These are phyloP conservation scores for Papilionanthe hybrid DNA, from an alignment of 116 monocot genomes.

Conservation along the genomic window DNA sequence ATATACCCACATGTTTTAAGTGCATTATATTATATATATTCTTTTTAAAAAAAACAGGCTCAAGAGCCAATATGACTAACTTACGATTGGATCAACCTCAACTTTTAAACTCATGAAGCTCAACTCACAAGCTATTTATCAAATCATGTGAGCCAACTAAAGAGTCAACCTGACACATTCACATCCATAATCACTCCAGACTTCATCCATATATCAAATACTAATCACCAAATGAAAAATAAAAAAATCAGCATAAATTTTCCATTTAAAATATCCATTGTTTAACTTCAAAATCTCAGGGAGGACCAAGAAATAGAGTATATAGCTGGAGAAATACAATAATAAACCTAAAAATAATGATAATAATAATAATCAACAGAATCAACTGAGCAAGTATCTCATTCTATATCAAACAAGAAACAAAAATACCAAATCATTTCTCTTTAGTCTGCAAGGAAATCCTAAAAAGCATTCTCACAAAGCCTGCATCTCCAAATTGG, in stretches of 20 bases:
- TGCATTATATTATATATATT: no score
- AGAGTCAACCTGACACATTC: no score
- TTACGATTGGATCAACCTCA: no score
- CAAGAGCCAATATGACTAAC: no score
- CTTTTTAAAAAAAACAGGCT: no score
- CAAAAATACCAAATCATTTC: neutral
- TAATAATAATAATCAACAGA: neutral
- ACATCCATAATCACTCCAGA: no score
- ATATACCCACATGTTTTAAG: no score
- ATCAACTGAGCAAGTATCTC: neutral
- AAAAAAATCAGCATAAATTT: neutral
- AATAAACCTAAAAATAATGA: neutral
- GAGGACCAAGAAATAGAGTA: neutral
- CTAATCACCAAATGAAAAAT: no score
- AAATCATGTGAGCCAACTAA: no score
- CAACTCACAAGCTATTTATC: no score
- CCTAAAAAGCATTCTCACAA: constrained; percentile 11
- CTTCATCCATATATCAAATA: no score
- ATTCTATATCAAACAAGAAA: neutral
- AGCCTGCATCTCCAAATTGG: constrained; percentile 41
- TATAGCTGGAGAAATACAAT: neutral
- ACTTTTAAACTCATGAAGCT: no score
- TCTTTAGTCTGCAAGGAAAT: neutral
- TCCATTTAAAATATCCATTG: neutral
- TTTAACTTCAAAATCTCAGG: neutral